Percentiles rank a stretch among this genome's conserved stretches.
phyloP scores from a whole-genome alignment of 2,329 filamentous ascomycete genomes.

The Aspergillus sp. region DNA sequence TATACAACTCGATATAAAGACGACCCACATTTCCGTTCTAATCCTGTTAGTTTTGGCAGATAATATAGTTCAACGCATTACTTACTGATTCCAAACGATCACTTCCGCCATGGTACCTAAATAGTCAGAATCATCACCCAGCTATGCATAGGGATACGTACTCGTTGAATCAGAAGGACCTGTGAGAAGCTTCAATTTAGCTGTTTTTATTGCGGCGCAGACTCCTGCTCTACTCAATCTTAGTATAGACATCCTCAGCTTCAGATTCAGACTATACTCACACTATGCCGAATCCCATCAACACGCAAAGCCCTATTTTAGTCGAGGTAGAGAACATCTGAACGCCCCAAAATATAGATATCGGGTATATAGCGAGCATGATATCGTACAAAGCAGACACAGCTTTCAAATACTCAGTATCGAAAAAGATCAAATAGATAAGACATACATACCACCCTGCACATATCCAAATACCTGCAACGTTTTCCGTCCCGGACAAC shows the following conservation, averaged over 20 bases:
- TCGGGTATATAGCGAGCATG: conserved; percentile 18
- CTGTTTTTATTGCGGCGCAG: conserved; percentile 14
- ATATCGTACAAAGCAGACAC: conserved; percentile 17
- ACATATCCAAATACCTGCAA: conserved; percentile 13
- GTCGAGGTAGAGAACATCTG: conserved; percentile 11
- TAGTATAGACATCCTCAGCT: background rate
- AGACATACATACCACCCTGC: conserved; percentile 13
- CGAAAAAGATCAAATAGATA: background rate
- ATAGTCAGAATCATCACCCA: background rate
- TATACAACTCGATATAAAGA: conserved; percentile 18
- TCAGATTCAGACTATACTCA: background rate
- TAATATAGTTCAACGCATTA: background rate
- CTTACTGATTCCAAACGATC: conserved; percentile 14
- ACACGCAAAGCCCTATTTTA: conserved; percentile 19
- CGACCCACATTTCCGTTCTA: conserved; percentile 20
- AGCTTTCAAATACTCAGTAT: conserved; percentile 1
- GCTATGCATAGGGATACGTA: conserved; percentile 3
- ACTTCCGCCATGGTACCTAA: conserved; percentile 9
- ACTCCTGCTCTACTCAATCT: conserved; percentile 9
- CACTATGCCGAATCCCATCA: conserved; percentile 22
- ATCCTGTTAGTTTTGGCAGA: background rate
- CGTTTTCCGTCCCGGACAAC: conserved; percentile 7
- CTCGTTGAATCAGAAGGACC: conserved; percentile 8
- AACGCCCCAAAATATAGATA: conserved; percentile 18
- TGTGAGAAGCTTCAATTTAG: conserved; percentile 5